Evolutionary conservation across 805 yeast genomes (phyloP), one percentile per base, ranked within the genome.

Genomic region (Candida insectalens): DNA sequence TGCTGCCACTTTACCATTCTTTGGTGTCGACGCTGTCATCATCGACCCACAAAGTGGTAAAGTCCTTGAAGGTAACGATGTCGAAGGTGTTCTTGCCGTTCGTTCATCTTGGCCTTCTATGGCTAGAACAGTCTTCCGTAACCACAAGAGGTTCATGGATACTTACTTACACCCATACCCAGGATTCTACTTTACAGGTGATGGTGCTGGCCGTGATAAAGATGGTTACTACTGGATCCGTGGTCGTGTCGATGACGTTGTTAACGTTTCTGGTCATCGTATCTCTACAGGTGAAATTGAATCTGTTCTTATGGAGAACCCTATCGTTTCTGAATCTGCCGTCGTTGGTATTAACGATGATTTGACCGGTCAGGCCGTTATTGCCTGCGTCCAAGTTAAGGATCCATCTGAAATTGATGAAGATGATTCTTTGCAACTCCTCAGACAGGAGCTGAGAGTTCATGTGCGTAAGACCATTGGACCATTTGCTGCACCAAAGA

Each of bases 171-270:
- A 77, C 50, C 95, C 96, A 34, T 92, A 89, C 66, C 84, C 89
- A 39, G 94, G 95, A 38, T 76, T 72, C 63, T 92, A 87, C 66
- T 92, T 92, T 69, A 83, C 96, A 9, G 98, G 98, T 50, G 98
- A 89, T 58, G 97, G 97, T 63, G 97, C 96, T 35, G 97, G 94
- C 29, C 77, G 96, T 57, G 98, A 92, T 59, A 74, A 74, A 42
- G 97, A 92, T 53, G 97, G 97, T 33, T 92, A 78, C 69, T 84
- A 77, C 67, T 92, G 97, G 96, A 89, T 92, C 58, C 74, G 89
- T 60, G 98, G 98, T 51, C 81, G 98, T 62, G 96, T 92, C 43
- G 97, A 92, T 59, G 98, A 92, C 52, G 97, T 92, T 39, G 98
- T 89, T 46, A 92, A 92, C 55, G 97, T 92, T 26, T 80, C 94